These are phyloP conservation scores for Colletotrichum tamarilloi DNA, from an alignment of 2,329 filamentous ascomycete genomes.

Conservation along the genomic window DNA sequence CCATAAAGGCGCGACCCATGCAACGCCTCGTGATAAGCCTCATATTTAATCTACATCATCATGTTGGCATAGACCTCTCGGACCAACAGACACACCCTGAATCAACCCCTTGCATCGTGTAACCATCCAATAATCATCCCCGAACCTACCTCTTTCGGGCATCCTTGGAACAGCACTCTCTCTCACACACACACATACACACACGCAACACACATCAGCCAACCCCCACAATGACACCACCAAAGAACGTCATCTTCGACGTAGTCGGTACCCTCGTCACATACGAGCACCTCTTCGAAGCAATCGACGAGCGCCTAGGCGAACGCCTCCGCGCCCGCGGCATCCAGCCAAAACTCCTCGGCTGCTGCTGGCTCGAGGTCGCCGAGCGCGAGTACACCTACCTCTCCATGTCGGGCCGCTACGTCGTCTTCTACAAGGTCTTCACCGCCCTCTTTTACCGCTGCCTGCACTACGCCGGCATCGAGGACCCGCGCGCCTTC, in stretches of 20 bases:
- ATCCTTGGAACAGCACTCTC: background rate
- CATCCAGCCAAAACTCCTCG: constrained; percentile 56
- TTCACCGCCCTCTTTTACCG: constrained; percentile 60
- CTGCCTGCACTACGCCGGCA: constrained; percentile 55
- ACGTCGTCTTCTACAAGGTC: constrained; percentile 54
- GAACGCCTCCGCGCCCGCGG: constrained; percentile 49
- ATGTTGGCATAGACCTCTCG: background rate
- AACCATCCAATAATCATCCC: background rate
- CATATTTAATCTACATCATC: constrained; percentile 10
- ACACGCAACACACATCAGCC: background rate
- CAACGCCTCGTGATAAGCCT: background rate
- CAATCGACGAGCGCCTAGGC: constrained; percentile 55
- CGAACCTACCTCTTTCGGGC: background rate
- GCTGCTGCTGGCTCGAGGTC: constrained; percentile 58
- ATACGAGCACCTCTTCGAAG: constrained; percentile 55
- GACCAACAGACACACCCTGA: background rate
- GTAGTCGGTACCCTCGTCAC: constrained; percentile 63
- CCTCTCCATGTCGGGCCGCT: constrained; percentile 55
- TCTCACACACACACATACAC: too few relatives aligned
- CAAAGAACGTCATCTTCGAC: constrained; percentile 61
- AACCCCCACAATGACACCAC: background rate
- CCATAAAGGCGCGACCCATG: background rate
- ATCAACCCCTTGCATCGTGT: background rate
- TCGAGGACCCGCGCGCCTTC: constrained; percentile 53
- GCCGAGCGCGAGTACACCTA: constrained; percentile 63